Evolutionary conservation across 2,329 filamentous ascomycete species (phyloP).

Genomic region (Colletotrichum lindemuthianum): DNA sequence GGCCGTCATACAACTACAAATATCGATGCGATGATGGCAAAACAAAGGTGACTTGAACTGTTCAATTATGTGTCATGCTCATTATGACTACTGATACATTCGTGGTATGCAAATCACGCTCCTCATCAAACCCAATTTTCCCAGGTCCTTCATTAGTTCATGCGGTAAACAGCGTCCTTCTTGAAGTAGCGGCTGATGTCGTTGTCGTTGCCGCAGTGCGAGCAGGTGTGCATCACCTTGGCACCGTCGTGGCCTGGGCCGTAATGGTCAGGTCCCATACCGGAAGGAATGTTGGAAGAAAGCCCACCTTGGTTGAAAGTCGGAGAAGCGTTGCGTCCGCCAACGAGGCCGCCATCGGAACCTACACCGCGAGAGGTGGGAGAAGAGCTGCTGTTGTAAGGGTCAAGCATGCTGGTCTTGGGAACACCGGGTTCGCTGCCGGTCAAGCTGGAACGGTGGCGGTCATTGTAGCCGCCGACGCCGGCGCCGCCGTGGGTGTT

Average conservation of each 20-base stretch:
- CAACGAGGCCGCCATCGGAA: conserved; percentile 5
- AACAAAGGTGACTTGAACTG: background rate
- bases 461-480: background rate
- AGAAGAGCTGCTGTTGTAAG: conserved; percentile 17
- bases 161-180: conserved; percentile 36
- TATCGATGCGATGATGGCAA: too few relatives aligned
- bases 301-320: conserved; percentile 23
- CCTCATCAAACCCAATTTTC: background rate
- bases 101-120: conserved; percentile 16
- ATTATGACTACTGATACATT: conserved; percentile 24
- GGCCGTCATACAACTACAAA: too few relatives aligned
- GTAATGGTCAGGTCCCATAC: conserved; percentile 35
- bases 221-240: conserved; percentile 36
- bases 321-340: conserved; percentile 24
- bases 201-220: conserved; percentile 34
- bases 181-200: conserved; percentile 38
- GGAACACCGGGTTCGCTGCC: conserved; percentile 26
- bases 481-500: conserved; percentile 14
- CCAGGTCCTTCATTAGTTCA: conserved; percentile 6
- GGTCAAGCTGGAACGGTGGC: conserved; percentile 4
- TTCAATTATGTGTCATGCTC: conserved; percentile 14
- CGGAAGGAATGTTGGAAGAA: conserved; percentile 17
- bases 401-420: conserved; percentile 35
- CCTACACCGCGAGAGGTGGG: conserved; percentile 8
- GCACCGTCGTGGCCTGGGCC: conserved; percentile 36